Evolutionary conservation across 345 rosid species (phyloP), one percentile per base, ranked within the genome.

Genomic region (Conringia planisiliqua): DNA sequence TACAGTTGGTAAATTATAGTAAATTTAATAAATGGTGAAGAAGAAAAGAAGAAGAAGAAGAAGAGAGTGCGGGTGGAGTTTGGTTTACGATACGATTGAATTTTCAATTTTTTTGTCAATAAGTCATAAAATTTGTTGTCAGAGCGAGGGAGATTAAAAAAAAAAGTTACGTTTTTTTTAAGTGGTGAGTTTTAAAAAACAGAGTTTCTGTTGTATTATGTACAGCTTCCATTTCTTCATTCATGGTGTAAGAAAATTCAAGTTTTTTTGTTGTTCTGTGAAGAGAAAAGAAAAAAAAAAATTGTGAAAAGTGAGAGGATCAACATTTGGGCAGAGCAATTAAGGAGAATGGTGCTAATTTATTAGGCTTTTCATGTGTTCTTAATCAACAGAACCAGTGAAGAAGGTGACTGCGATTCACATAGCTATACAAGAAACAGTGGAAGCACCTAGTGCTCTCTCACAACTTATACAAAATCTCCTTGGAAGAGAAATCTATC

Each of bases 191-290:
- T 51, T 61, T 10, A 60, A 74, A 66, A 36, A 29, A 67, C 68
- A 67, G 36, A 42, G 67, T 26, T 54, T 52, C n/a, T 63, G 40
- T 57, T 77, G 71, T 57, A 35, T 71, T 58, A 27, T 72, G 81
- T 78, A 78, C 77, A 78, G 77, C 50, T 71, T 72, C 42, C 16
- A 78, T 78, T 78, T 58, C 77, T 78, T 71, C 69, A 78, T 71
- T 78, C 73, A 47, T 71, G 77, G 50, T 78, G 77, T 78, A 78
- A 77, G 26, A 78, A 58, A 29, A 56, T 59, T 76, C 71, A 35
- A 61, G 14, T 68, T 68, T 58, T 58, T 61, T 76, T 76, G 18
- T 44, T 47, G 67, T 62, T 54, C 55, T 60, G 10, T 51, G 6
- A 56, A 56, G 66, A 0, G 5, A 51, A 9, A 7, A 16, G n/a